Conservation (phyloP, 108 stramenopile species). For the Nannochloropsis granulata region DNA sequence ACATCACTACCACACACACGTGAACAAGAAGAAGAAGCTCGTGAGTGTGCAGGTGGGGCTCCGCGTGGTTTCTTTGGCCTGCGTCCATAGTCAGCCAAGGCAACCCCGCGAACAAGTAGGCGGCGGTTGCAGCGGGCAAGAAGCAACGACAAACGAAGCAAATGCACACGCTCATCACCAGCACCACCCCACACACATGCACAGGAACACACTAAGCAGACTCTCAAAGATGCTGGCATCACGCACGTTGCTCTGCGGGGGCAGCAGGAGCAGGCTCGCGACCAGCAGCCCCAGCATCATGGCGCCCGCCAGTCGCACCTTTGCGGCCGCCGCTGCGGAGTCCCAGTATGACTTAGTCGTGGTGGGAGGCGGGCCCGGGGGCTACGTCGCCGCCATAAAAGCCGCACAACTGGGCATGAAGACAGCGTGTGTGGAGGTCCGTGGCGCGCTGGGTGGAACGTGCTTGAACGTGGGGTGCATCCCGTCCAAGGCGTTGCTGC, state of each 20-base stretch:
- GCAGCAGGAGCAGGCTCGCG: background rate
- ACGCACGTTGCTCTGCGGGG: background rate
- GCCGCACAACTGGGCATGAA: constrained; percentile 91
- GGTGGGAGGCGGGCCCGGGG: constrained; percentile 93
- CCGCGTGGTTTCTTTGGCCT: too few relatives aligned
- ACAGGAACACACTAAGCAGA: background rate
- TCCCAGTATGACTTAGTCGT: constrained; percentile 43
- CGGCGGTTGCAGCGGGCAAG: background rate
- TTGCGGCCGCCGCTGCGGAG: background rate
- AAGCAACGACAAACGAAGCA: background rate
- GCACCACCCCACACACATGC: too few relatives aligned
- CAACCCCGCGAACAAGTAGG: too few relatives aligned
- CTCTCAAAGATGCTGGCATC: background rate
- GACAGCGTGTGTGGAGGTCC: constrained; percentile 95
- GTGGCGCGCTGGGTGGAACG: constrained; percentile 78
- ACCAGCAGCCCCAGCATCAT: background rate
- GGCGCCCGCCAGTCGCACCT: background rate
- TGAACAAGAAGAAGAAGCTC: too few relatives aligned
- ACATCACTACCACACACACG: too few relatives aligned
- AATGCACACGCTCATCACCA: background rate
- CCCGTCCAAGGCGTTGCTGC: constrained; percentile 94
- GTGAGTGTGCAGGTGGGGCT: too few relatives aligned
- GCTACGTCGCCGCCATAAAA: constrained; percentile 98
- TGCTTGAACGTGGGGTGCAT: constrained; percentile 99
- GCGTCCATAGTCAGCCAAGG: too few relatives aligned